These are phyloP conservation scores for Ceratocystis harringtonii DNA, from an alignment of 2,329 filamentous ascomycete genomes.

Conservation along the genomic window DNA sequence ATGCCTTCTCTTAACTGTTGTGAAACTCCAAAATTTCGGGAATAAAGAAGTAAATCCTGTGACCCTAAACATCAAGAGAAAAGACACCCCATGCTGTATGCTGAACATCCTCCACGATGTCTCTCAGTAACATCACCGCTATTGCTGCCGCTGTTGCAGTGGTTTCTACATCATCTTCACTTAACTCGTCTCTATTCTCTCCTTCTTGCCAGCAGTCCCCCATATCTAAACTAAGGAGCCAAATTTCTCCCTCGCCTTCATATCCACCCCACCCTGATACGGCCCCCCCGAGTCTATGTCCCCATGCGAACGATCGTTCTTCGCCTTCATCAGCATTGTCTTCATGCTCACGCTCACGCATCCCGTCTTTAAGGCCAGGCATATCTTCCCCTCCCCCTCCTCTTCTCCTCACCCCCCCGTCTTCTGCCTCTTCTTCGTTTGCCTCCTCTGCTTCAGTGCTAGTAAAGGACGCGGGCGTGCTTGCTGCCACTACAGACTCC, in stretches of 20 bases:
- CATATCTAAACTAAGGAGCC: slow-evolving; percentile 9
- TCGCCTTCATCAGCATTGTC: not conserved
- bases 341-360: slow-evolving; percentile 1
- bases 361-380: slow-evolving; percentile 2
- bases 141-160: slow-evolving; percentile 3
- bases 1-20: not conserved
- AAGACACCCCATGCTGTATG: not conserved
- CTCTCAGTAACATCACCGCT: not conserved
- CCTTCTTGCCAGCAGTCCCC: not conserved
- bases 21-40: not conserved
- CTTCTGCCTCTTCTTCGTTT: slow-evolving; percentile 1
- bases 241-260: not conserved
- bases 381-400: not conserved
- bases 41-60: not conserved
- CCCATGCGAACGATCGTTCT: not conserved
- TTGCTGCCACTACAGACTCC: not conserved
- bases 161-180: not conserved
- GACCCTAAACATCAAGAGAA: not conserved
- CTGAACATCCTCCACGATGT: not conserved
- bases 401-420: not conserved
- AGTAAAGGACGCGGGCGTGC: not conserved
- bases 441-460: not conserved
- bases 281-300: not conserved
- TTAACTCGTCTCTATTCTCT: not conserved
- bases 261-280: not conserved